Percentiles rank a stretch among this genome's conserved stretches.
Evolutionary conservation across 306 rosid species (phyloP).

Genomic region (Neltuma alba): DNA sequence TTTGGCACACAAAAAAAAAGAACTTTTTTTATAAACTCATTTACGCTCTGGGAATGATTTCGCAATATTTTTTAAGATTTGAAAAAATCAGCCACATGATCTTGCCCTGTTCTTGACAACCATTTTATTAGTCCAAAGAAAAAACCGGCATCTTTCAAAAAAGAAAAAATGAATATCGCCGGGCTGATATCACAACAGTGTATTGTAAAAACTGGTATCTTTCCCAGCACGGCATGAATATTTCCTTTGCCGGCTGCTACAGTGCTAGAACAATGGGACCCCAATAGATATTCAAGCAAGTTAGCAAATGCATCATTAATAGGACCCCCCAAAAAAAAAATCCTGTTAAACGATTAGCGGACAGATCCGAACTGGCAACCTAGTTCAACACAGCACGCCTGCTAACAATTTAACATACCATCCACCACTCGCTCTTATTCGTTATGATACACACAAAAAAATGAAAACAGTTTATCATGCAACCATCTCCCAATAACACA

Average conservation of each 20-base stretch:
- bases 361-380: constrained; percentile 40
- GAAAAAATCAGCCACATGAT: background rate
- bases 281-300: too few relatives aligned
- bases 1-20: too few relatives aligned
- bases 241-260: background rate
- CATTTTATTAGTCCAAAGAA: background rate
- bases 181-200: background rate
- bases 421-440: constrained; percentile 15
- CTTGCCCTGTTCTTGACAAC: too few relatives aligned
- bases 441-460: constrained; percentile 16
- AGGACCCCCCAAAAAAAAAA: constrained; percentile 4
- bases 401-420: constrained; percentile 9
- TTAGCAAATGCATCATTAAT: too few relatives aligned
- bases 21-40: background rate
- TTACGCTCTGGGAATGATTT: background rate
- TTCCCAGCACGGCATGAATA: background rate
- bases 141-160: background rate
- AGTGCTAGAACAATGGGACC: background rate
- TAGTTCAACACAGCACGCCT: constrained; percentile 31
- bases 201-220: background rate
- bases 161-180: background rate
- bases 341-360: constrained; percentile 28
- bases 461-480: constrained; percentile 8
- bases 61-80: background rate
- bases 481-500: constrained; percentile 30